These are phyloP conservation scores for Termitomyces sp. DNA, from an alignment of 768 basidiomycete genomes.

Conservation along the genomic window DNA sequence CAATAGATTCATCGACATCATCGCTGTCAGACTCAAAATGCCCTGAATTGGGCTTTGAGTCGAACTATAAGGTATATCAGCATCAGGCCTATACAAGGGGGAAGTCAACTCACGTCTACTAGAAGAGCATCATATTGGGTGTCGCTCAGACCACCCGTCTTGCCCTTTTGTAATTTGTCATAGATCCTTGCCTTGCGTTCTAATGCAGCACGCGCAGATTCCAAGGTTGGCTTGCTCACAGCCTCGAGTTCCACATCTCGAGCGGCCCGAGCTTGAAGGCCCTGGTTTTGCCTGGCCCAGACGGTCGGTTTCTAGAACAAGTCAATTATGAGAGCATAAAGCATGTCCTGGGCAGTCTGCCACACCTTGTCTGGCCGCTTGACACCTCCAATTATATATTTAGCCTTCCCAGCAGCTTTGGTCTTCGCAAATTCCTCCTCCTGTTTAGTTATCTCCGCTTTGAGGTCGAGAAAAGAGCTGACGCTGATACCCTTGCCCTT, in stretches of 20 bases:
- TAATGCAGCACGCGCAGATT: conserved; percentile 63
- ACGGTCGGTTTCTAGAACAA: conserved; percentile 60
- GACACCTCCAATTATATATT: conserved; percentile 52
- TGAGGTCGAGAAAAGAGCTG: conserved; percentile 79
- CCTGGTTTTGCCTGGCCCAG: conserved; percentile 77
- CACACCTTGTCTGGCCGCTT: conserved; percentile 69
- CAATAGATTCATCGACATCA: conserved; percentile 74
- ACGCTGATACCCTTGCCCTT: conserved; percentile 68
- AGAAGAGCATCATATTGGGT: conserved; percentile 66
- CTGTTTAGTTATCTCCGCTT: conserved; percentile 62
- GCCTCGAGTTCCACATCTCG: conserved; percentile 70
- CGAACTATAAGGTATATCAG: conserved; percentile 45
- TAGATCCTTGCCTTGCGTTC: conserved; percentile 80
- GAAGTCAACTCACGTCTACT: conserved; percentile 59
- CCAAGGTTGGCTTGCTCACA: conserved; percentile 63
- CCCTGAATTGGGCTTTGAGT: conserved; percentile 44
- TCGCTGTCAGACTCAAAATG: conserved; percentile 66
- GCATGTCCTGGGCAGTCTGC: neutral
- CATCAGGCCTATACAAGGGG: neutral
- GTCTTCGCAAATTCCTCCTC: conserved; percentile 52
- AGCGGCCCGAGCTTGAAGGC: conserved; percentile 55
- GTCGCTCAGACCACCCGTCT: conserved; percentile 72
- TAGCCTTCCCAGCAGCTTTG: conserved; percentile 54
- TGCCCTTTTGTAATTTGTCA: conserved; percentile 71
- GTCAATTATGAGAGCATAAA: neutral